These are phyloP conservation scores for Lactuca saligna DNA, from an alignment of 129 eudicot species.

Conservation along the genomic window DNA sequence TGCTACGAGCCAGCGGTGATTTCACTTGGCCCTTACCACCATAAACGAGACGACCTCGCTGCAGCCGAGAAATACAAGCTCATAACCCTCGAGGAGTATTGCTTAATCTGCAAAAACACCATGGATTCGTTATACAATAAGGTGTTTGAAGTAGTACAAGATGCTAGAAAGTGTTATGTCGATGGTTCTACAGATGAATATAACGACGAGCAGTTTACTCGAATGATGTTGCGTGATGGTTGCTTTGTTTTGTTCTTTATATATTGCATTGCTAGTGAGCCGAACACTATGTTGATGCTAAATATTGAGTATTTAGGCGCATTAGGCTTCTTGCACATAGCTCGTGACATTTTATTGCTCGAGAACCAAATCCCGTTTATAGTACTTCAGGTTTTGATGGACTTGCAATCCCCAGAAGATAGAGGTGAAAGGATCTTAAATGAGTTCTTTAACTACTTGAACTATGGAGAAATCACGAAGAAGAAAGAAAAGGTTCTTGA, in stretches of 20 bases:
- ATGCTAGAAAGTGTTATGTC: conserved; percentile 22
- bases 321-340: conserved; percentile 25
- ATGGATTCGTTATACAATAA: conserved; percentile 9
- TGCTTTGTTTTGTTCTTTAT: conserved; percentile 40
- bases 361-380: conserved; percentile 42
- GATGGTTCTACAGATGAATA: conserved; percentile 25
- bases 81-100: conserved; percentile 3
- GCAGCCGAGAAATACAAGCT: too few species aligned
- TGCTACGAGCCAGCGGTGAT: conserved; percentile 30
- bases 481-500: conserved; percentile 16
- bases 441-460: conserved; percentile 31
- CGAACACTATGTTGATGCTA: conserved; percentile 8
- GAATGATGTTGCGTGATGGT: conserved; percentile 39
- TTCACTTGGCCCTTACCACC: not conserved
- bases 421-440: conserved; percentile 24
- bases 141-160: conserved; percentile 21
- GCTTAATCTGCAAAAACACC: not conserved
- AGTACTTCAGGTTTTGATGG: conserved; percentile 28
- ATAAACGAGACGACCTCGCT: too few species aligned
- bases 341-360: conserved; percentile 35
- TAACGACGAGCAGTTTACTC: conserved; percentile 17
- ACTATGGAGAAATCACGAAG: conserved; percentile 25
- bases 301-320: conserved; percentile 31
- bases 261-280: conserved; percentile 7
- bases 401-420: conserved; percentile 23